A percentile compares a stretch with the other conserved stretches of the same genome.
phyloP scores from a whole-genome alignment of 306 rosid genomes.

The Vigna unguiculata region DNA sequence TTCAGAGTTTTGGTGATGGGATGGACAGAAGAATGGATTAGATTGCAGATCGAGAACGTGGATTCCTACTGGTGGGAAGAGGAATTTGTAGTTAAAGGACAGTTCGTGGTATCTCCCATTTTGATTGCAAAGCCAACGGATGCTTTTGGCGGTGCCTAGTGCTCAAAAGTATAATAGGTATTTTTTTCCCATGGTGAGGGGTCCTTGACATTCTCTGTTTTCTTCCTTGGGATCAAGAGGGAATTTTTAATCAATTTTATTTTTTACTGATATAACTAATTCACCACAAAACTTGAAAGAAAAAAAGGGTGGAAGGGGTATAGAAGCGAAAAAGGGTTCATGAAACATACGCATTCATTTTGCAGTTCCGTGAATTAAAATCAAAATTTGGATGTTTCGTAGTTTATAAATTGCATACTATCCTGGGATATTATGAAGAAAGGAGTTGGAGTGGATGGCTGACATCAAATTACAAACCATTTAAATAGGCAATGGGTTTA shows the following conservation, averaged over 20 bases:
- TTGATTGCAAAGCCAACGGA: conserved; percentile 43
- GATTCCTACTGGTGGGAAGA: conserved; percentile 45
- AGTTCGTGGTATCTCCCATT: conserved; percentile 32
- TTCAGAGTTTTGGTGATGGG: conserved; percentile 25
- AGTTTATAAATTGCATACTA: no score
- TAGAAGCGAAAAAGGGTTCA: background rate
- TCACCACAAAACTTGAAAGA: conserved; percentile 16
- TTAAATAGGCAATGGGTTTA: no score
- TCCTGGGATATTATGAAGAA: no score
- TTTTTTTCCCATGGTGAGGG: conserved; percentile 57
- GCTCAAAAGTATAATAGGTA: conserved; percentile 44
- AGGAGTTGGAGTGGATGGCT: no score
- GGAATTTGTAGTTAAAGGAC: conserved; percentile 48
- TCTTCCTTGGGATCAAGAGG: conserved; percentile 33
- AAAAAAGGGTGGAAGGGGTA: background rate
- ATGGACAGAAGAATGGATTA: conserved; percentile 43
- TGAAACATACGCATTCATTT: background rate
- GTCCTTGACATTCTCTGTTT: conserved; percentile 44
- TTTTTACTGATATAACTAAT: conserved; percentile 8
- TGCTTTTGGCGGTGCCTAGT: conserved; percentile 45
- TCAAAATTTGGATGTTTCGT: background rate
- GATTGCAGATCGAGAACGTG: no score
- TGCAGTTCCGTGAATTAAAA: conserved; percentile 10
- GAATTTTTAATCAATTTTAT: conserved; percentile 10
- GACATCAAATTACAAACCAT: no score